Percentiles rank a stretch among this genome's conserved stretches.
These are phyloP conservation scores for Pseudozyma tsukubaensis DNA, from an alignment of 1,284 basidiomycete genomes.

Conservation along the genomic window DNA sequence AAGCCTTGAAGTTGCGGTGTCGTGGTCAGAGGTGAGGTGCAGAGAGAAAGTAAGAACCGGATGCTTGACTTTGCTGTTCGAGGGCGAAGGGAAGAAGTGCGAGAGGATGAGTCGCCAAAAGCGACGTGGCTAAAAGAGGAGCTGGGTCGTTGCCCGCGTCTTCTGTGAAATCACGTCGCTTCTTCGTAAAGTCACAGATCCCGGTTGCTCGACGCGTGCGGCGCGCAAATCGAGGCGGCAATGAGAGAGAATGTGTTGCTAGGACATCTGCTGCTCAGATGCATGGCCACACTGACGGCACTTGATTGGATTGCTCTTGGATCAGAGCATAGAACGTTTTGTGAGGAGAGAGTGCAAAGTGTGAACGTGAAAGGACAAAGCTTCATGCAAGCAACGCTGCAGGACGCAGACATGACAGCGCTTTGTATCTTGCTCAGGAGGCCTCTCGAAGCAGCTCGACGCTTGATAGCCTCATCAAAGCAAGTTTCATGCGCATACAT, in stretches of 20 bases:
- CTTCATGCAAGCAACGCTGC: too few species aligned
- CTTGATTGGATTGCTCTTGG: too few species aligned
- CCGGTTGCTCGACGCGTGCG: background rate
- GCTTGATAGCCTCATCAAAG: too few species aligned
- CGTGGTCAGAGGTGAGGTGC: background rate
- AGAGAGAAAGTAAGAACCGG: background rate
- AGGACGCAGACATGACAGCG: too few species aligned
- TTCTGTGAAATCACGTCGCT: background rate
- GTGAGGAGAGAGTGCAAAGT: too few species aligned
- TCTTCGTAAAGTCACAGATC: background rate
- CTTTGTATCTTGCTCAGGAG: too few species aligned
- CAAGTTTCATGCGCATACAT: too few species aligned
- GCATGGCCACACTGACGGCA: too few species aligned
- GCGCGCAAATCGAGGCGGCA: background rate
- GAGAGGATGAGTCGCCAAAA: background rate
- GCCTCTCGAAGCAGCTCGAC: too few species aligned
- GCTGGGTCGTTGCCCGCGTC: background rate
- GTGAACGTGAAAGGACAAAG: too few species aligned
- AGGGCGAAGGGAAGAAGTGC: background rate
- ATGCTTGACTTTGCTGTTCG: background rate
- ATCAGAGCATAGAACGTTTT: too few species aligned
- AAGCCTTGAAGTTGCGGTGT: too few species aligned
- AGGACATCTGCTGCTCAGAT: background rate
- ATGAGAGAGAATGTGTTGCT: background rate
- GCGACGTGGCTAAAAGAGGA: background rate